A percentile compares a stretch with the other conserved stretches of the same genome.
Conservation (phyloP, 2,329 filamentous ascomycete species). For the Beauveria brongniartii region DNA sequence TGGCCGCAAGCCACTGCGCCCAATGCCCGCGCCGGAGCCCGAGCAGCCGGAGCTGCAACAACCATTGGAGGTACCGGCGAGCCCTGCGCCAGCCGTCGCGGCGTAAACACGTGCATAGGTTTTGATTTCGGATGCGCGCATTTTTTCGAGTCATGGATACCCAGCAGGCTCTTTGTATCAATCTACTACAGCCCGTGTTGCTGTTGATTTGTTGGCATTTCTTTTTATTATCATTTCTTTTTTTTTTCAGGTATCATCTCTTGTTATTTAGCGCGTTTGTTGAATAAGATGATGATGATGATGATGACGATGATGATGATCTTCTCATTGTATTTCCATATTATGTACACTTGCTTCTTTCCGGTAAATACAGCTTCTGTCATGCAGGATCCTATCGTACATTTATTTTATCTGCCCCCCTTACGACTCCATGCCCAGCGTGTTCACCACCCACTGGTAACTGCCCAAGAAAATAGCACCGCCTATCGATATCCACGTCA, state of each 20-base stretch:
- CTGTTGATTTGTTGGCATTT: background rate
- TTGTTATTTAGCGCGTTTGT: constrained; percentile 1
- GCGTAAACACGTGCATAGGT: background rate
- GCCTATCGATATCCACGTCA: constrained; percentile 91
- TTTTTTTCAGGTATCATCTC: background rate
- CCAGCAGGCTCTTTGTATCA: constrained; percentile 3
- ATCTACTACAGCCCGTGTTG: background rate
- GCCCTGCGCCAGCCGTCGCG: background rate
- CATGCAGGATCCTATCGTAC: constrained; percentile 12
- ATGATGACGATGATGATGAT: background rate
- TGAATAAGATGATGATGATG: background rate
- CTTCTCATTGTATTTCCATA: background rate
- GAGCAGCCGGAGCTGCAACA: background rate
- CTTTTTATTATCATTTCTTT: background rate
- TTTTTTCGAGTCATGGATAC: constrained; percentile 3
- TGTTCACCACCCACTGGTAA: constrained; percentile 83
- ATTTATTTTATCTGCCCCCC: background rate
- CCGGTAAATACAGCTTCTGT: background rate
- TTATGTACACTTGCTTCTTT: background rate
- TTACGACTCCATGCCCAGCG: constrained; percentile 34
- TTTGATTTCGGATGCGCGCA: background rate
- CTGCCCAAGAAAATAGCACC: constrained; percentile 91
- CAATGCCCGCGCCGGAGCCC: constrained; percentile 20
- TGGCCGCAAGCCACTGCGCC: constrained; percentile 60
- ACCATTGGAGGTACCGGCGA: background rate